phyloP scores from a whole-genome alignment of 768 basidiomycete species.

The Pleurotus ostreatus region DNA sequence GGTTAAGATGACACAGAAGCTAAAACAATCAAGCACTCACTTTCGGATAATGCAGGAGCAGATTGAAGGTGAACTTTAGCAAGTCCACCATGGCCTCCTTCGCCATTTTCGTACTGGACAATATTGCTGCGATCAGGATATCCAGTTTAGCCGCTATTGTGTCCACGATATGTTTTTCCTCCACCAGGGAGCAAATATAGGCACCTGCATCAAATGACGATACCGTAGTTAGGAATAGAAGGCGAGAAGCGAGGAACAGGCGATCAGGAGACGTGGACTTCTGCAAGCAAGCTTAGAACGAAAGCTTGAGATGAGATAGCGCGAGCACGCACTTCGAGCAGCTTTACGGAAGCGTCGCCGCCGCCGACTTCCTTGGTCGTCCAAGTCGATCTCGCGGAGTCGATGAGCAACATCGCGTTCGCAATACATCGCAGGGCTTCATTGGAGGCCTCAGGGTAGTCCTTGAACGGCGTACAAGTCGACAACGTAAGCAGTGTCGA shows the following conservation, averaged over 20 bases:
- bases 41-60: conserved; percentile 79
- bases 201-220: conserved; percentile 29
- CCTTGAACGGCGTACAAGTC: conserved; percentile 39
- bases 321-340: conserved; percentile 51
- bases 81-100: conserved; percentile 78
- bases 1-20: conserved; percentile 2
- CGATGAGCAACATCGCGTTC: conserved; percentile 72
- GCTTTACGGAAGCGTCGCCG: conserved; percentile 47
- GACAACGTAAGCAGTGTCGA: conserved; percentile 50
- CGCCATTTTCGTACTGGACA: conserved; percentile 48
- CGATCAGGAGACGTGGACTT: conserved; percentile 58
- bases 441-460: conserved; percentile 53
- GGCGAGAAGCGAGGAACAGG: conserved; percentile 71
- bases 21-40: conserved; percentile 28
- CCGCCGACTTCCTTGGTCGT: conserved; percentile 59
- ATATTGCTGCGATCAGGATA: conserved; percentile 42
- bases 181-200: conserved; percentile 59
- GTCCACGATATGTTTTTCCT: conserved; percentile 61
- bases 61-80: conserved; percentile 81
- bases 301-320: not conserved
- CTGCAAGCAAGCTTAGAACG: conserved; percentile 28
- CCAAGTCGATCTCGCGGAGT: conserved; percentile 55
- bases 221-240: conserved; percentile 71
- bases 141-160: conserved; percentile 62
- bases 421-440: conserved; percentile 78